Evolutionary conservation across 1,284 basidiomycete genomes (phyloP), one percentile per base, ranked within the genome.

Genomic region (Schizophyllum amplum): DNA sequence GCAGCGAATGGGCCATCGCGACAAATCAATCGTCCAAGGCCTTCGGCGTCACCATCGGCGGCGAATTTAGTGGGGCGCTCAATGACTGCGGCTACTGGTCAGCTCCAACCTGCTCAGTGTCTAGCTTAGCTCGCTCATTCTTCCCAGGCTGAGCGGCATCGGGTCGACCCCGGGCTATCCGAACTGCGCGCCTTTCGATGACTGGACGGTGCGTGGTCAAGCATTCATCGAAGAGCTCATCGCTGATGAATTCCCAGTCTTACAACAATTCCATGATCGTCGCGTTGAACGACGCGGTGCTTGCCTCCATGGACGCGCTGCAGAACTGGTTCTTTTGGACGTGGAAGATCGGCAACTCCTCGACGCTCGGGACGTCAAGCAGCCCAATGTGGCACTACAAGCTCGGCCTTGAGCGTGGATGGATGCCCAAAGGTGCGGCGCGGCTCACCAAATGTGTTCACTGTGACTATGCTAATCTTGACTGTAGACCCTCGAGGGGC

Each of bases 291-390:
- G 69, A 82, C 57, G 90, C 92, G 65, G 86, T 90, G 2, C 62
- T 87, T 64, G 81, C 86, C 20, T 87, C 82, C 62, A 94, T 95
- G 92, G 91, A 93, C 69, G 87, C 92, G 17, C 78, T 95, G 51
- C 67, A 91, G 83, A 86, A 96, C 71, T 96, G 81, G 75, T 95
- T 95, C 81, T 96, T 95, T 81, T 97, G 94, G 94, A 95, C 92
- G 2, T 98, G 93, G 94, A 95, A 93, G 72, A 86, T 90, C 60
- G 87, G 84, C 54, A 79, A 86, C 63, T 87, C 87, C 7, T 75
- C 77, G 7, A 69, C 71, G 5, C 75, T 77, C n/a, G 86, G 87
- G 55, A 76, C 72, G 51, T 80, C 92, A 49, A 84, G 88, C 68
- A 78, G 92, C 54, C 94, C 94, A 6, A 83, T 87, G 60, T 96